These are phyloP conservation scores for Bruguiera hainesii DNA, from an alignment of 441 rosid species.

Conservation along the genomic window DNA sequence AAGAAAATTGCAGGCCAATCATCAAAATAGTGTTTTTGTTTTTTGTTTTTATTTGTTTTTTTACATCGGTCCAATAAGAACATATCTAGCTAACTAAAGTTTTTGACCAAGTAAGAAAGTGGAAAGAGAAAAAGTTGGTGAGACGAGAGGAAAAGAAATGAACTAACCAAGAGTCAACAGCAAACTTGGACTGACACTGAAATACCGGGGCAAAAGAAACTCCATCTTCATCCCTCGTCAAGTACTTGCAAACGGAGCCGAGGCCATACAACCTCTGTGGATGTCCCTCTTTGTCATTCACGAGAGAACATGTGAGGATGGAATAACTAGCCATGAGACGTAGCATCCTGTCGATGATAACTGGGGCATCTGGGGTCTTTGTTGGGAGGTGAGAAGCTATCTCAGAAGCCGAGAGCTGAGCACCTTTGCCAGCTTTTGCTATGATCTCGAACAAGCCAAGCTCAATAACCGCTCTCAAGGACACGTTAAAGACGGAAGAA, in stretches of 20 bases:
- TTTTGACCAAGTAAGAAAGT: too few species aligned
- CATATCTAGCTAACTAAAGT: too few species aligned
- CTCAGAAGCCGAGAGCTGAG: slow-evolving; percentile 33
- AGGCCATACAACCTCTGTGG: slow-evolving; percentile 48
- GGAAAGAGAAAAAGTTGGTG: too few species aligned
- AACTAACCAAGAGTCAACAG: too few species aligned
- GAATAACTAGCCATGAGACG: slow-evolving; percentile 51
- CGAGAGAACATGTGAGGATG: slow-evolving; percentile 41
- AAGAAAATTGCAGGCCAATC: too few species aligned
- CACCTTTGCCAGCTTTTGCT: background rate
- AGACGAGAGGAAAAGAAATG: too few species aligned
- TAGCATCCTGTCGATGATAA: slow-evolving; percentile 58
- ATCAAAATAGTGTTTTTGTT: too few species aligned
- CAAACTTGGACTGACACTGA: too few species aligned
- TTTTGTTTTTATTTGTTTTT: too few species aligned
- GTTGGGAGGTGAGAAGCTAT: slow-evolving; percentile 52
- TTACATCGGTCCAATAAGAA: too few species aligned
- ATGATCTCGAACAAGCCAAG: background rate
- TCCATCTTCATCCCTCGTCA: slow-evolving; percentile 27
- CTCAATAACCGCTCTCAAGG: background rate
- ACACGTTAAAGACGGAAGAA: too few species aligned
- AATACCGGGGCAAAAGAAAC: background rate
- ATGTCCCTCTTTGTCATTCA: slow-evolving; percentile 33
- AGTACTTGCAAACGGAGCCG: slow-evolving; percentile 58
- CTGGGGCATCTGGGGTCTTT: slow-evolving; percentile 48